These are phyloP conservation scores for Sherardia arvensis DNA, from an alignment of 257 asterid genomes.

Conservation along the genomic window DNA sequence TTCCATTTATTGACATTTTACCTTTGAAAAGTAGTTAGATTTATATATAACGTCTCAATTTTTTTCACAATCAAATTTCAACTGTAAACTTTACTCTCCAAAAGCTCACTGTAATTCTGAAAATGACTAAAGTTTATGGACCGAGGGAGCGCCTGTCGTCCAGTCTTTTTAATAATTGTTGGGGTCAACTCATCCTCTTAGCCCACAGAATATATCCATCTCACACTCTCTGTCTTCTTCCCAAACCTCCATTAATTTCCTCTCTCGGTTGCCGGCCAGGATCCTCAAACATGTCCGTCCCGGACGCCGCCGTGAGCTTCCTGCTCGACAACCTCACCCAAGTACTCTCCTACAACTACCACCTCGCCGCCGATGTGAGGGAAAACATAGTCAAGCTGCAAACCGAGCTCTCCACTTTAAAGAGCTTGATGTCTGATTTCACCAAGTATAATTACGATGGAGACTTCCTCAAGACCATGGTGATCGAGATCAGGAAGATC, in stretches of 20 bases:
- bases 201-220: not conserved
- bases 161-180: too few species aligned
- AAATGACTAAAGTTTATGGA: too few species aligned
- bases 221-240: not conserved
- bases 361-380: slow-evolving; percentile 2
- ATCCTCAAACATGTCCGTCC: not conserved
- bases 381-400: not conserved
- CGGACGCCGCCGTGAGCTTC: slow-evolving; percentile 12
- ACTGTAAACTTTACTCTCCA: not conserved
- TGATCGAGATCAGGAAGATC: not conserved
- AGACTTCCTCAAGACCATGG: not conserved
- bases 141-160: not conserved
- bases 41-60: not conserved
- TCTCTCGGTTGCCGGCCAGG: not conserved
- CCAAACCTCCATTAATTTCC: not conserved
- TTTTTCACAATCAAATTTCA: not conserved
- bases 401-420: not conserved
- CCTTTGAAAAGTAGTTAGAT: too few species aligned
- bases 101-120: too few species aligned
- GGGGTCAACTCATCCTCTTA: not conserved
- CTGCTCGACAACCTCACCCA: slow-evolving; percentile 3
- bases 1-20: too few species aligned
- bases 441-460: not conserved
- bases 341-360: not conserved
- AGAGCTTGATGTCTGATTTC: not conserved